Evolutionary conservation across 495 filamentous ascomycete species (phyloP).

Genomic region (Talaromyces borbonicus): DNA sequence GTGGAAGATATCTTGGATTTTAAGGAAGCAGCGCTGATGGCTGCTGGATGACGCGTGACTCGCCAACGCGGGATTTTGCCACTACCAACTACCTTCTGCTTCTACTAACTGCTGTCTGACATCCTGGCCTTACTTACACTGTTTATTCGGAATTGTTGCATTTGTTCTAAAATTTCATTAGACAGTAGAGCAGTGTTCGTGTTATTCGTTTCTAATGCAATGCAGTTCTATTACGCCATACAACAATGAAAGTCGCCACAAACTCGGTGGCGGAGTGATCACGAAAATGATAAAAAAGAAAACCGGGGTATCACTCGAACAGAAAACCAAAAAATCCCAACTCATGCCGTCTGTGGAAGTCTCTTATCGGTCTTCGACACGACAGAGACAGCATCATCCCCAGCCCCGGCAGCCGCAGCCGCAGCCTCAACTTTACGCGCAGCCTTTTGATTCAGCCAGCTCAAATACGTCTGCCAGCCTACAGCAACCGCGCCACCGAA

Average conservation of each 20-base stretch:
- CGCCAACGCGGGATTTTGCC: neutral
- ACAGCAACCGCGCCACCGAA: conserved; percentile 71
- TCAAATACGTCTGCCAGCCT: conserved; percentile 88
- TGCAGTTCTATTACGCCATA: conserved; percentile 1
- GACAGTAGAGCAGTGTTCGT: too few species aligned
- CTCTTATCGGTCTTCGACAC: neutral
- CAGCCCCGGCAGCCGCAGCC: conserved; percentile 17
- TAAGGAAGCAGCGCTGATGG: too few species aligned
- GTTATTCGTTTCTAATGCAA: neutral
- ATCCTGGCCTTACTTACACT: too few species aligned
- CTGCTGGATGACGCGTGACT: conserved; percentile 1
- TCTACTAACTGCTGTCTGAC: too few species aligned
- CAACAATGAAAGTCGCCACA: too few species aligned
- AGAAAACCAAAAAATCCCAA: conserved; percentile 13
- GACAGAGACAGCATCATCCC: neutral
- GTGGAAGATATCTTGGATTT: too few species aligned
- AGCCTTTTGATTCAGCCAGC: conserved; percentile 67
- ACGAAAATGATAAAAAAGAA: conserved; percentile 4
- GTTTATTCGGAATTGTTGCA: too few species aligned
- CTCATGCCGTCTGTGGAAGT: neutral
- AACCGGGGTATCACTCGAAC: conserved; percentile 9
- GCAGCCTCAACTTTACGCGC: conserved; percentile 43
- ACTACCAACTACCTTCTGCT: too few species aligned
- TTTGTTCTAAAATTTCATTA: too few species aligned
- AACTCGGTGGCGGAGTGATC: neutral